Evolutionary conservation across 1,139 yeast genomes (phyloP).

Genomic region (Magnusiomyces tetraspermus): DNA sequence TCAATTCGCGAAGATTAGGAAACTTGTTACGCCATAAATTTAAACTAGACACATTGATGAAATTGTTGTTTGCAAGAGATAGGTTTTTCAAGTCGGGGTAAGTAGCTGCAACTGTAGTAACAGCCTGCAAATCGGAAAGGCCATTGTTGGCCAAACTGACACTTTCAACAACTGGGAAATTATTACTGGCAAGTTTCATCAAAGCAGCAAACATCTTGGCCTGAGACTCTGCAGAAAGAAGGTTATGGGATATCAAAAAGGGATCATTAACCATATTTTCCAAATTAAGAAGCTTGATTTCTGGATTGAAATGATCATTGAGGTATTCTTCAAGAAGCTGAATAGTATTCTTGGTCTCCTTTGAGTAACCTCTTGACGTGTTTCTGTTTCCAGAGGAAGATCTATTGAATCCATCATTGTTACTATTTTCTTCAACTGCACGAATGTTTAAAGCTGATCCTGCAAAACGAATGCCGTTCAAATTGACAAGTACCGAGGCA

Average conservation of each 20-base stretch:
- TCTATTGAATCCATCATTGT: conserved; percentile 1
- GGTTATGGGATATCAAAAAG: conserved; percentile 48
- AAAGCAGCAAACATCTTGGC: conserved; percentile 87
- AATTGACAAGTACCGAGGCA: conserved; percentile 48
- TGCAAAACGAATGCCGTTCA: conserved; percentile 76
- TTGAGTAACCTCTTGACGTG: conserved; percentile 3
- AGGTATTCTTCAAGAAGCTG: conserved; percentile 55
- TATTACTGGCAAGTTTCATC: conserved; percentile 65
- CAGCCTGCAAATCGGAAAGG: conserved; percentile 50
- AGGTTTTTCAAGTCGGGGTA: conserved; percentile 71
- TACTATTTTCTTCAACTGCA: conserved; percentile 26
- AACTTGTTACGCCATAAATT: conserved; percentile 77
- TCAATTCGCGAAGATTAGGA: conserved; percentile 60
- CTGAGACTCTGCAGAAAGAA: conserved; percentile 49
- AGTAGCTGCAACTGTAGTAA: conserved; percentile 59
- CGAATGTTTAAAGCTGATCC: conserved; percentile 56
- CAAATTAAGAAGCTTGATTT: conserved; percentile 58
- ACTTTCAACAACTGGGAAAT: conserved; percentile 50
- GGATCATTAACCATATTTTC: conserved; percentile 62
- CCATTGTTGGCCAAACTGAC: conserved; percentile 68
- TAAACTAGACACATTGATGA: conserved; percentile 48
- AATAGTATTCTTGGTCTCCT: conserved; percentile 35
- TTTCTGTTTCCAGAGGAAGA: background rate
- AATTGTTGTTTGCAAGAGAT: conserved; percentile 67
- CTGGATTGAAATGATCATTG: conserved; percentile 55